phyloP scores from a whole-genome alignment of 371 early-diverging fungal genomes.

The Mortierella sp. region DNA sequence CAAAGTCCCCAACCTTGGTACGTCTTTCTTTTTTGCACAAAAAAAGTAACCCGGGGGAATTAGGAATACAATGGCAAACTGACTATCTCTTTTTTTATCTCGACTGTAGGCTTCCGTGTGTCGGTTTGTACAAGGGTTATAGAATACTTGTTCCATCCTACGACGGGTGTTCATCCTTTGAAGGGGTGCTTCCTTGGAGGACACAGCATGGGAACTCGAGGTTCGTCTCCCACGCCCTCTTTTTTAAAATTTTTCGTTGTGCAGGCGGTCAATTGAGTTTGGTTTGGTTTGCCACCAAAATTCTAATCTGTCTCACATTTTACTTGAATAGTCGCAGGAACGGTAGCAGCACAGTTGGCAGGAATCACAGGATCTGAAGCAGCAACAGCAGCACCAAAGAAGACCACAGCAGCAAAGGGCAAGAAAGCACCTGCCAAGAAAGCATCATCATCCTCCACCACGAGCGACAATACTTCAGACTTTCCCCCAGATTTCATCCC shows the following conservation, averaged over 20 bases:
- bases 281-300: constrained; percentile 40
- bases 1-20: constrained; percentile 46
- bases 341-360: constrained; percentile 29
- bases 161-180: constrained; percentile 31
- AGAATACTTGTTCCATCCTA: constrained; percentile 44
- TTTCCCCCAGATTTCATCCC: constrained; percentile 28
- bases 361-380: neutral
- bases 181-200: constrained; percentile 48
- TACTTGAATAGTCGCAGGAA: constrained; percentile 37
- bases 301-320: neutral
- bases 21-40: neutral
- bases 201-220: constrained; percentile 54
- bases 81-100: neutral
- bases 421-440: constrained; percentile 12
- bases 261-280: neutral
- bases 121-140: constrained; percentile 31
- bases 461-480: neutral
- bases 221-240: constrained; percentile 10
- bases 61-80: neutral
- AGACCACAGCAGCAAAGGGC: neutral
- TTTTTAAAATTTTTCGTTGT: neutral
- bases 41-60: neutral
- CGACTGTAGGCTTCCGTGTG: constrained; percentile 31
- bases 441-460: neutral
- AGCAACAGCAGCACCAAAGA: neutral